Evolutionary conservation across 2,329 filamentous ascomycete genomes (phyloP), one percentile per base, ranked within the genome.

Genomic region (Trichophyton benhamiae): DNA sequence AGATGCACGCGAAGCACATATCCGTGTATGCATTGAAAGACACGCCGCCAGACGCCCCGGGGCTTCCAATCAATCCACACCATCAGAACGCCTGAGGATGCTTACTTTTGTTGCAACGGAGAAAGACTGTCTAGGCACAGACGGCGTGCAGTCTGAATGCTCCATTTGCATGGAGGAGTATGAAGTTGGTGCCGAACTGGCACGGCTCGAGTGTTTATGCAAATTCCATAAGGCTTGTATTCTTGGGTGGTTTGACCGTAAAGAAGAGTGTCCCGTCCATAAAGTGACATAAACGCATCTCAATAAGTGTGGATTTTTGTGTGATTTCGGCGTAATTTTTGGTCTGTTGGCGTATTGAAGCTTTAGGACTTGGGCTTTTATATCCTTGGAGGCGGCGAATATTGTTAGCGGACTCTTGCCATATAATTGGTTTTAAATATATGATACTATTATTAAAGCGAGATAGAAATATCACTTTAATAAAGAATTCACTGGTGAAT

Each of bases 101-200:
- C 65, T 77, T 13, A 69, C 69, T 1, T 86, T 83, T 65, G 76
- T 72, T 4, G 83, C 83, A 0, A 85, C 80, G 0, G 83, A 86
- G 69, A 86, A 86, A 68, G 83, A 86, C 64, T 86, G 83, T 66
- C 68, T 81, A 1, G 79, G 79, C 3, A 72, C 76, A 22, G 80
- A 83, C 60, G 78, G 81, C 17, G 76, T 76, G 49, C 66, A 74
- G 59, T 79, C 80, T 48, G 83, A 86, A 67, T 86, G 83, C 65
- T 79, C 82, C 7, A 86, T 86, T 59, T 86, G 83, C 68, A 81
- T 86, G 68, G 83, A 85, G 64, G 83, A 86, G 61, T 86, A 85
- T 68, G 78, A 82, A 66, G 77, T 79, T 9, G 83, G 83, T 0
- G 80, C 83, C 67, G 75, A 79, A 66, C 75, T 86, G 74, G 82